Evolutionary conservation across 2,329 filamentous ascomycete genomes (phyloP), one percentile per base, ranked within the genome.

Genomic region (Nigrospora oryzae): DNA sequence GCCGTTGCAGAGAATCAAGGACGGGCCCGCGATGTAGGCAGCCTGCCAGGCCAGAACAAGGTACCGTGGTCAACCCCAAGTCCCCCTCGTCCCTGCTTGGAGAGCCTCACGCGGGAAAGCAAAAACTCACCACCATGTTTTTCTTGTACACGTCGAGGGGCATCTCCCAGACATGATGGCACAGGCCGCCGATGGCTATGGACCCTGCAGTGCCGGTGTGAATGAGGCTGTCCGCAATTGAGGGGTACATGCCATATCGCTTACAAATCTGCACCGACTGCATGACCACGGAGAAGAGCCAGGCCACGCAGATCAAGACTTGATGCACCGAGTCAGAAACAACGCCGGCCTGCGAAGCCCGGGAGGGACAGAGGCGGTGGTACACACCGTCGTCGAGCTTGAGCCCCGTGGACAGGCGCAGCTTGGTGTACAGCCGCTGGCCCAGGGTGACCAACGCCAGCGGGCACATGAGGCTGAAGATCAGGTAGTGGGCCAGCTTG

Each of bases 351-450:
- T 10, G 4, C 33, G 33, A 35, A 35, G n/a, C 16, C 2, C 10
- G 12, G 10, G 12, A 15, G 13, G 12, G 15, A 28, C 3, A 17
- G 5, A 15, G 13, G 40, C 23, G 5, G 23, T n/a, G n/a, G n/a
- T n/a, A 28, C 49, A 45, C 37, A 46, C 49, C 46, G 41, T 51
- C 50, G 30, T 56, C 49, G 33, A 51, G 17, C 11, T 45, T 42
- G 8, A 47, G 19, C 14, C 49, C 53, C 23, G 49, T 47, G 10
- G 49, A 44, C 12, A 53, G 46, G 12, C 38, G 59, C 0, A 60
- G 37, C 43, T 62, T 63, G 3, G 60, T 62, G 46, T 63, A 63
- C n/a, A 55, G 50, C 31, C 61, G 49, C 44, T 63, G 60, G 1
- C 46, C 16, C 5, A 63, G 36, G 4, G 53, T 49, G 8, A 58